A percentile compares a stretch with the other conserved stretches of the same genome.
Evolutionary conservation across 2,329 filamentous ascomycete genomes (phyloP).

Genomic region (Juglanconis oblonga): DNA sequence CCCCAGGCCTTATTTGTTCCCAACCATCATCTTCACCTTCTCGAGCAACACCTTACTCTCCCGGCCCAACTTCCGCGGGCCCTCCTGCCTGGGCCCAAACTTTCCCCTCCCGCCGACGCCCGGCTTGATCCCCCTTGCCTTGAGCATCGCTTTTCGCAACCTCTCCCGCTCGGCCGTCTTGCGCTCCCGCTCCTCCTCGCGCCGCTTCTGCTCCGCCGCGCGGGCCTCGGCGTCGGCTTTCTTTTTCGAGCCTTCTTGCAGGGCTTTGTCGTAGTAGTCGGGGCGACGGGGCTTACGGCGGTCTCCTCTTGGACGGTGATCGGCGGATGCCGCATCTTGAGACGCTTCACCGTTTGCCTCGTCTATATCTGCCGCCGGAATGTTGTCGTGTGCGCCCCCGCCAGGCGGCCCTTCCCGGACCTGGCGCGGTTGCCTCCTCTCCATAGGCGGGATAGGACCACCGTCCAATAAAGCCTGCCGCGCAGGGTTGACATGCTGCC

Average conservation of each 20-base stretch:
- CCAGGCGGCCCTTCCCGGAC: neutral
- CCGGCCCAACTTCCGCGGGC: slow-evolving; percentile 75
- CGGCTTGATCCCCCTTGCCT: slow-evolving; percentile 63
- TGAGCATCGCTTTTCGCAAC: slow-evolving; percentile 67
- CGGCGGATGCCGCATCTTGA: slow-evolving; percentile 17
- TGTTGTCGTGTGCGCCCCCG: neutral
- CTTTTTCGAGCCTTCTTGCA: slow-evolving; percentile 43
- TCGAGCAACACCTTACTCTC: slow-evolving; percentile 77
- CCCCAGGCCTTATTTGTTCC: slow-evolving; percentile 24
- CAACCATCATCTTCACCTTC: slow-evolving; percentile 72
- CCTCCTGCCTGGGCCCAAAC: slow-evolving; percentile 61
- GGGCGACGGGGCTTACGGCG: slow-evolving; percentile 32
- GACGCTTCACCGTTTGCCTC: too few relatives aligned
- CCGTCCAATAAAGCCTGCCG: slow-evolving; percentile 36
- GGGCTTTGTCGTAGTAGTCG: slow-evolving; percentile 66
- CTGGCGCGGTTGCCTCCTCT: slow-evolving; percentile 6
- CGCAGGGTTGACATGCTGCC: slow-evolving; percentile 35
- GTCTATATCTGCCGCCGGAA: neutral
- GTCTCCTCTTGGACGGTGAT: neutral
- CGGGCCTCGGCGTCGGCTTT: slow-evolving; percentile 41
- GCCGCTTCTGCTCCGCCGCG: slow-evolving; percentile 38
- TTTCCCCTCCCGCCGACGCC: neutral
- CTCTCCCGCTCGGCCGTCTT: slow-evolving; percentile 63
- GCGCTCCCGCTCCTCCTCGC: slow-evolving; percentile 62
- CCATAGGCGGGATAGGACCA: slow-evolving; percentile 10